phyloP scores from a whole-genome alignment of 176 grass and related monocot species.

The Oryza officinalis region DNA sequence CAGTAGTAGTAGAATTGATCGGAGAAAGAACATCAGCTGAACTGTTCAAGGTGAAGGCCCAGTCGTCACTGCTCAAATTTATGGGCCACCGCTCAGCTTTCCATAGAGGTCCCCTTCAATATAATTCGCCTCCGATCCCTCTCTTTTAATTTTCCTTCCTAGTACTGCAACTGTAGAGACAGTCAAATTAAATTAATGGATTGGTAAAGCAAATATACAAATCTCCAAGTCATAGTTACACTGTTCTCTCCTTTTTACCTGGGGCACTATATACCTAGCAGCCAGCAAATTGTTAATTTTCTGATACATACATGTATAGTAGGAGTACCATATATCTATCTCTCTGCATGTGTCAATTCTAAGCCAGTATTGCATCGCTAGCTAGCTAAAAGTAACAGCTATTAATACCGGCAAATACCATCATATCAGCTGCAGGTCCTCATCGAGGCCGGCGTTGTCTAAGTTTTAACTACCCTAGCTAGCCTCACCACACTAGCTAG shows the following conservation, averaged over 20 bases:
- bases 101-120: conserved; percentile 48
- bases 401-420: conserved; percentile 26
- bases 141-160: conserved; percentile 32
- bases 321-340: background rate
- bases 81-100: conserved; percentile 62
- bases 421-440: conserved; percentile 23
- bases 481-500: too few species aligned
- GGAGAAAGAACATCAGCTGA: background rate
- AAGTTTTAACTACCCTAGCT: conserved; percentile 36
- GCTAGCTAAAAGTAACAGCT: conserved; percentile 47
- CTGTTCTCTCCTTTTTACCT: conserved; percentile 26
- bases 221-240: background rate
- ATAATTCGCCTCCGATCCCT: background rate
- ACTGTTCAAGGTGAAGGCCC: conserved; percentile 9
- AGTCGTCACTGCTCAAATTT: conserved; percentile 46
- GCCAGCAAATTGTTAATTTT: background rate
- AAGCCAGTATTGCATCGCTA: background rate
- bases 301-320: background rate
- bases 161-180: background rate
- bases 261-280: background rate
- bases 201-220: background rate
- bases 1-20: background rate
- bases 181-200: background rate
- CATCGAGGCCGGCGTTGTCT: conserved; percentile 34
- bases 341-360: background rate